These are phyloP conservation scores for Dothideomycetidae sp. DNA, from an alignment of 2,329 filamentous ascomycete species.

Conservation along the genomic window DNA sequence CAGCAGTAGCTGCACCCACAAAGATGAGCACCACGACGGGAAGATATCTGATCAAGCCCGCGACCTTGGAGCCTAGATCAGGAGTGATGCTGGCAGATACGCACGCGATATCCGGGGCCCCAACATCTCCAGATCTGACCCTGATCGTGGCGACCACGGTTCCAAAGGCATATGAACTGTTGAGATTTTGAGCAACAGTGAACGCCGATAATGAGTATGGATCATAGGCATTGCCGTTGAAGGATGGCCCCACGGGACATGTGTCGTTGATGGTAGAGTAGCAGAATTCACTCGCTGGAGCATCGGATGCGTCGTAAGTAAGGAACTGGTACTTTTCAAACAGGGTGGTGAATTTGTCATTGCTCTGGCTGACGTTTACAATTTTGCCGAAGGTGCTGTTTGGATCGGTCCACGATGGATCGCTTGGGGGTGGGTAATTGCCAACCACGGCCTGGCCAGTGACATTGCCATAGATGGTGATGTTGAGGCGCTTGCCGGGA, in stretches of 20 bases:
- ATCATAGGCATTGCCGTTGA: conserved; percentile 42
- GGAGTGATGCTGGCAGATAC: conserved; percentile 74
- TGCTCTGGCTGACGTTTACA: conserved; percentile 42
- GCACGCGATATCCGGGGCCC: conserved; percentile 56
- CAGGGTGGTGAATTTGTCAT: conserved; percentile 57
- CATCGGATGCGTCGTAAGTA: conserved; percentile 55
- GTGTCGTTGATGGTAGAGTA: conserved; percentile 39
- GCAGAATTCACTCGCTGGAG: conserved; percentile 50
- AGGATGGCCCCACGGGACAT: conserved; percentile 66
- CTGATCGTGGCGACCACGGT: conserved; percentile 62
- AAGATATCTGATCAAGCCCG: conserved; percentile 57
- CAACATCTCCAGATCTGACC: conserved; percentile 59
- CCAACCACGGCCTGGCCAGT: conserved; percentile 50
- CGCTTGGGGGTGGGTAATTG: conserved; percentile 45
- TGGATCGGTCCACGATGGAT: conserved; percentile 47
- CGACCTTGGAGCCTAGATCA: conserved; percentile 54
- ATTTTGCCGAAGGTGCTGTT: conserved; percentile 64
- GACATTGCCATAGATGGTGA: conserved; percentile 86
- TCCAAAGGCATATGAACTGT: conserved; percentile 72
- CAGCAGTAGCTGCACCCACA: conserved; percentile 67
- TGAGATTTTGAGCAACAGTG: conserved; percentile 57
- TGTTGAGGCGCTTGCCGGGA: conserved; percentile 49
- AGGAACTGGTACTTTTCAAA: conserved; percentile 58
- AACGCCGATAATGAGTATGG: conserved; percentile 52
- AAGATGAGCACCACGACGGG: conserved; percentile 66